phyloP scores from a whole-genome alignment of 441 rosid species.

The Daphne laureola region DNA sequence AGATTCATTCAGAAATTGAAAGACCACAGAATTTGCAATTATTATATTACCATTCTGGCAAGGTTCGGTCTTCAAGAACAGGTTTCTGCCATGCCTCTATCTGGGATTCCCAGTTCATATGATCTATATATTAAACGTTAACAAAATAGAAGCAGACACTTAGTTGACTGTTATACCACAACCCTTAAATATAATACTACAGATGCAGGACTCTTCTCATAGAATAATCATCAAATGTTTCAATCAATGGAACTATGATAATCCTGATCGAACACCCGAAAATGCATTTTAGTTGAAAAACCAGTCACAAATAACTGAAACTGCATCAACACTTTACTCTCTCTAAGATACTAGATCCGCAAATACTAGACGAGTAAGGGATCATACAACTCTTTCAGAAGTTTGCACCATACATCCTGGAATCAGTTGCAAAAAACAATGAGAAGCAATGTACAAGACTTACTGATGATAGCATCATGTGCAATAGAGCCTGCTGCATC shows the following conservation, averaged over 20 bases:
- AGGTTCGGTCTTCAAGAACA: conserved; percentile 46
- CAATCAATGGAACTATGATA: too few relatives aligned
- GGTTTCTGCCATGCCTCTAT: conserved; percentile 73
- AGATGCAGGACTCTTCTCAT: too few relatives aligned
- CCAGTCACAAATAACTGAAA: too few relatives aligned
- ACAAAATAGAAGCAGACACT: conserved; percentile 7
- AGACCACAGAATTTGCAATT: conserved; percentile 1
- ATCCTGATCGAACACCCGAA: too few relatives aligned
- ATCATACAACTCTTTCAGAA: too few relatives aligned
- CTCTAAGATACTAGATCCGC: too few relatives aligned
- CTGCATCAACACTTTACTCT: too few relatives aligned
- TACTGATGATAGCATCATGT: conserved; percentile 56
- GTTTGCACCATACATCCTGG: too few relatives aligned
- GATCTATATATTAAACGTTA: conserved; percentile 24
- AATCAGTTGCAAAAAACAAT: neutral
- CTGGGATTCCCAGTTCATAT: conserved; percentile 46
- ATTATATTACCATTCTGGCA: conserved; percentile 50
- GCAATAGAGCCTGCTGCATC: conserved; percentile 56
- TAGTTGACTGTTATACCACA: neutral
- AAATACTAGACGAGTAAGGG: too few relatives aligned
- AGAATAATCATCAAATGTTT: too few relatives aligned
- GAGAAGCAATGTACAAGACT: neutral
- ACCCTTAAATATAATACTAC: neutral
- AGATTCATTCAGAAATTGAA: neutral
- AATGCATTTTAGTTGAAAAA: too few relatives aligned